phyloP scores from a whole-genome alignment of 495 filamentous ascomycete genomes.

The Pyrenula aspistea region DNA sequence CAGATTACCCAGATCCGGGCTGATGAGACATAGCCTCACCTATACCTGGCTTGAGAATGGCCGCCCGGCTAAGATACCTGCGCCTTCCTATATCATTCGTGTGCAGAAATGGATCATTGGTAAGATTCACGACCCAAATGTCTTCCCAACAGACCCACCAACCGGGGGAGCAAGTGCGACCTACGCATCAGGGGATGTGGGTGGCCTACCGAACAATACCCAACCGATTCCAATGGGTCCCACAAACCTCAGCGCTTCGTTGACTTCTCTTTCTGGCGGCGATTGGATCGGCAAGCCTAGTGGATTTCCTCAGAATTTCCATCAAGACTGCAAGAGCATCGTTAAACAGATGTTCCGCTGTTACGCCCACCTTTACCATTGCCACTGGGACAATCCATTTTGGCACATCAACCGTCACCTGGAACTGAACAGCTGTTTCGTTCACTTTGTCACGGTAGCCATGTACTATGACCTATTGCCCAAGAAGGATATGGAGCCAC shows the following conservation, averaged over 20 bases:
- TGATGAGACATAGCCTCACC: slow-evolving; percentile 50
- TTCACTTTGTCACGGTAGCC: slow-evolving; percentile 82
- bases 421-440: slow-evolving; percentile 89
- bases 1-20: slow-evolving; percentile 4
- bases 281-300: slow-evolving; percentile 81
- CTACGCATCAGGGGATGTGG: slow-evolving; percentile 47
- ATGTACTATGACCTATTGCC: slow-evolving; percentile 72
- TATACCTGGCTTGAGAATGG: slow-evolving; percentile 70
- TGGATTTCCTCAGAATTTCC: slow-evolving; percentile 78
- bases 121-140: slow-evolving; percentile 74
- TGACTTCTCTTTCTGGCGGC: slow-evolving; percentile 32
- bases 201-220: slow-evolving; percentile 36
- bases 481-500: slow-evolving; percentile 79
- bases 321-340: slow-evolving; percentile 76
- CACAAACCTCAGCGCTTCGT: slow-evolving; percentile 29
- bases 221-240: slow-evolving; percentile 36
- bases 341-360: slow-evolving; percentile 97
- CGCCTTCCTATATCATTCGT: slow-evolving; percentile 76
- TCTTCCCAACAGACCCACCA: slow-evolving; percentile 70
- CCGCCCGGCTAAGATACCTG: slow-evolving; percentile 52
- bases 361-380: slow-evolving; percentile 84
- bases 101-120: slow-evolving; percentile 90
- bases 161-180: slow-evolving; percentile 41
- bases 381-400: slow-evolving; percentile 70
- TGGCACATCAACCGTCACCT: slow-evolving; percentile 75